A percentile compares a stretch with the other conserved stretches of the same genome.
Evolutionary conservation across 1,139 yeast species (phyloP).

Genomic region (Yamadazyma buinensis): DNA sequence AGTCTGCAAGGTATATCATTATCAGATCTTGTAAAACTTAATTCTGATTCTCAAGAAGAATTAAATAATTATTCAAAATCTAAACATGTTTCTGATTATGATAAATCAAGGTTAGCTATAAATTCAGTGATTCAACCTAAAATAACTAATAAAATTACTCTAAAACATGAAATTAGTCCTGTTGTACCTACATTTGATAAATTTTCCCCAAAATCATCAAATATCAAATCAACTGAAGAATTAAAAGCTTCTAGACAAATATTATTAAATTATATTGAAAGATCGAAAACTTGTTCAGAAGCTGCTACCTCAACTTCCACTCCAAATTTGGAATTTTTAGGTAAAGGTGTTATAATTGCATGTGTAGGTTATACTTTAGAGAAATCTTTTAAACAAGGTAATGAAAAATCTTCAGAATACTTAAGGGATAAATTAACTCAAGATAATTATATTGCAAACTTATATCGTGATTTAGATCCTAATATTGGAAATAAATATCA

Average conservation of each 20-base stretch:
- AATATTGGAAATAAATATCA: constrained; percentile 22
- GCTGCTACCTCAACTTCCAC: constrained; percentile 35
- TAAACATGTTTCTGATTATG: constrained; percentile 28
- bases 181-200: constrained; percentile 9
- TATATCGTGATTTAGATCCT: constrained; percentile 50
- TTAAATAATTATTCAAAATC: constrained; percentile 31
- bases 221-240: constrained; percentile 1
- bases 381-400: constrained; percentile 34
- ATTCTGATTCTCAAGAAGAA: constrained; percentile 35
- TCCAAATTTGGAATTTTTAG: constrained; percentile 52
- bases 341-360: constrained; percentile 51
- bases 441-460: constrained; percentile 40
- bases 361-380: constrained; percentile 62
- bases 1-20: constrained; percentile 26
- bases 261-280: constrained; percentile 46
- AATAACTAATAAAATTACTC: constrained; percentile 6
- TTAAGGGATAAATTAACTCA: constrained; percentile 49
- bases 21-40: constrained; percentile 33
- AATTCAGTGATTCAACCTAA: constrained; percentile 38
- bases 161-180: not conserved
- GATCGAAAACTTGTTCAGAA: constrained; percentile 63
- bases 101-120: constrained; percentile 37
- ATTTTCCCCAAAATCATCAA: not conserved
- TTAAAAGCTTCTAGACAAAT: constrained; percentile 4
- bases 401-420: constrained; percentile 49